Evolutionary conservation across 495 filamentous ascomycete species (phyloP).

Genomic region (Aspergillus funiculosus): DNA sequence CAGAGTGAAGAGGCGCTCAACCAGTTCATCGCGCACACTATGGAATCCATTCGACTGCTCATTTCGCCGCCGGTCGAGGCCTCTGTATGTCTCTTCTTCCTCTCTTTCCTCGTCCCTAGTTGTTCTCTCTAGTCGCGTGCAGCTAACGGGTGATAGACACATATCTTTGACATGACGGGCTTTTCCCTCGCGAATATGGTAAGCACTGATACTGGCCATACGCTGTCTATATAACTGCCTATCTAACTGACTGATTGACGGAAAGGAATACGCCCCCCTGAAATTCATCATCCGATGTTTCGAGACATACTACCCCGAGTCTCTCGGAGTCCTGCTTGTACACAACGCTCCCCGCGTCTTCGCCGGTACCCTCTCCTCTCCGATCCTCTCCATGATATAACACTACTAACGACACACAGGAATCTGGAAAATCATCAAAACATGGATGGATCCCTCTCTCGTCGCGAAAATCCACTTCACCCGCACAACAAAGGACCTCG

Average conservation of each 20-base stretch:
- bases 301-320: slow-evolving; percentile 91
- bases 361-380: slow-evolving; percentile 48
- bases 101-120: not conserved
- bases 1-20: slow-evolving; percentile 74
- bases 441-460: slow-evolving; percentile 90
- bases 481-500: slow-evolving; percentile 65
- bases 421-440: slow-evolving; percentile 76
- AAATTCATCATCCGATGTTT: slow-evolving; percentile 96
- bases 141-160: slow-evolving; percentile 40
- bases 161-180: slow-evolving; percentile 85
- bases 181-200: slow-evolving; percentile 78
- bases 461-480: slow-evolving; percentile 88
- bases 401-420: slow-evolving; percentile 32
- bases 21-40: slow-evolving; percentile 77
- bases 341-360: slow-evolving; percentile 93
- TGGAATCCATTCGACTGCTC: slow-evolving; percentile 75
- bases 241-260: not conserved
- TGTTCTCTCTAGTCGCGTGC: not conserved
- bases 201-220: slow-evolving; percentile 13
- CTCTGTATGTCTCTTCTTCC: slow-evolving; percentile 73
- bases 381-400: not conserved
- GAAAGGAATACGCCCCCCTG: slow-evolving; percentile 79
- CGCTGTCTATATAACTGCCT: too few species aligned
- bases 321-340: slow-evolving; percentile 72
- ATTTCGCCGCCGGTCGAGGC: slow-evolving; percentile 70